phyloP scores from a whole-genome alignment of 805 yeast species.

The Barnettozyma salicaria region DNA sequence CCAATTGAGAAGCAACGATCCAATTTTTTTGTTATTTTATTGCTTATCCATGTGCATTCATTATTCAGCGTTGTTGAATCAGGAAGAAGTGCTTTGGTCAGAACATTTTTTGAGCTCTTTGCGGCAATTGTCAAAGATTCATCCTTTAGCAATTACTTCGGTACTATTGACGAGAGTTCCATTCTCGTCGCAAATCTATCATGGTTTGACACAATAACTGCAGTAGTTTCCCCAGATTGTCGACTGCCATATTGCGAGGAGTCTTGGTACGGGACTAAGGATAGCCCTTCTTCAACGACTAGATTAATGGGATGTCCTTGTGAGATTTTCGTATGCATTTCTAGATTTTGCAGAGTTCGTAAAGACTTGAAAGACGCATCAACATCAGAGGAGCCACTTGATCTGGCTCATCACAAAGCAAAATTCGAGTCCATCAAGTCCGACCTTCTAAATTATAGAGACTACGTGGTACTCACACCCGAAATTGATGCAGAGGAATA shows the following conservation, averaged over 20 bases:
- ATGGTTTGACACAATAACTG: conserved; percentile 55
- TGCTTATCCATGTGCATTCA: conserved; percentile 48
- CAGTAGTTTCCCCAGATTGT: conserved; percentile 51
- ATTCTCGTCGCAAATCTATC: conserved; percentile 45
- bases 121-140: conserved; percentile 43
- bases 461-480: conserved; percentile 33
- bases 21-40: conserved; percentile 42
- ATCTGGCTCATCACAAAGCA: conserved; percentile 15
- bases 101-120: conserved; percentile 44
- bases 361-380: conserved; percentile 22
- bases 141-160: conserved; percentile 37
- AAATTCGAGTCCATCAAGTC: conserved; percentile 30
- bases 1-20: conserved; percentile 32
- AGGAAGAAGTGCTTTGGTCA: conserved; percentile 46
- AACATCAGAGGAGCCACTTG: conserved; percentile 4
- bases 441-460: conserved; percentile 40
- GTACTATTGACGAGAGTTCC: conserved; percentile 43
- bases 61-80: conserved; percentile 48
- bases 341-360: conserved; percentile 37
- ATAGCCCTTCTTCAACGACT: conserved; percentile 40
- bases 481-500: conserved; percentile 27
- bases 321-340: conserved; percentile 43
- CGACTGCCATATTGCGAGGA: conserved; percentile 48
- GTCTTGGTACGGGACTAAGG: conserved; percentile 45
- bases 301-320: conserved; percentile 59